Percentiles rank a stretch among this genome's conserved stretches.
Conservation (phyloP, 2,329 filamentous ascomycete species). For the Stachybotrys chartarum region DNA sequence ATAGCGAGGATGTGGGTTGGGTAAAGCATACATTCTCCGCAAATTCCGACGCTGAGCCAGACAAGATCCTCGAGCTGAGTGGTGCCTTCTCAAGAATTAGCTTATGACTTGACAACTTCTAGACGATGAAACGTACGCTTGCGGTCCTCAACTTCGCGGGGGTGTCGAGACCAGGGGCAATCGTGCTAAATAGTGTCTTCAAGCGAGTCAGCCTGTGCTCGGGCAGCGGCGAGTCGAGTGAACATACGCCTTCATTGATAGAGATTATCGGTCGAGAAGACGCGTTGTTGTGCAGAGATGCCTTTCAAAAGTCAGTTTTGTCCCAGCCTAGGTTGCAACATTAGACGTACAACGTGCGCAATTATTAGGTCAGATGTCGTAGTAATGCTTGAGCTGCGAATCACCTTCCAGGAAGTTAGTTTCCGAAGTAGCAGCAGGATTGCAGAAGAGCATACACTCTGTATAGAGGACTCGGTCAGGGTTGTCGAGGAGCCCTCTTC, state of each 20-base stretch:
- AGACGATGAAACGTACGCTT: not conserved
- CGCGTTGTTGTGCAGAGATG: not conserved
- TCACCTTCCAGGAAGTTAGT: constrained; percentile 13
- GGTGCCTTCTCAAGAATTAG: not conserved
- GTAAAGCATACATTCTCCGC: constrained; percentile 8
- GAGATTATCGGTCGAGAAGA: not conserved
- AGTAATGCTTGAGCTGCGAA: not conserved
- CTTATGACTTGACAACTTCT: not conserved
- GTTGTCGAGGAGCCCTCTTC: not conserved
- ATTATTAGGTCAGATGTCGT: not conserved
- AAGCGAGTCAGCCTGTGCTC: not conserved
- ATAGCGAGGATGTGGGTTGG: not conserved
- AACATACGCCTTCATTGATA: not conserved
- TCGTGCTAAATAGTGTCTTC: not conserved
- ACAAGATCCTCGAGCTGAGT: constrained; percentile 2
- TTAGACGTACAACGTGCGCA: not conserved
- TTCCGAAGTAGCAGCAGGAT: not conserved
- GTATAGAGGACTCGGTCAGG: not conserved
- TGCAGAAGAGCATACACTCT: constrained; percentile 6
- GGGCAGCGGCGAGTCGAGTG: not conserved
- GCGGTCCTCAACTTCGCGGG: not conserved
- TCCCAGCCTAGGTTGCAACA: too few relatives aligned
- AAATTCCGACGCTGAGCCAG: not conserved
- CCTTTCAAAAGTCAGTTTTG: not conserved
- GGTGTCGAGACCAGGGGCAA: not conserved